A percentile compares a stretch with the other conserved stretches of the same genome.
Evolutionary conservation across 2,329 filamentous ascomycete genomes (phyloP).

Genomic region (Uncinocarpus reesii): DNA sequence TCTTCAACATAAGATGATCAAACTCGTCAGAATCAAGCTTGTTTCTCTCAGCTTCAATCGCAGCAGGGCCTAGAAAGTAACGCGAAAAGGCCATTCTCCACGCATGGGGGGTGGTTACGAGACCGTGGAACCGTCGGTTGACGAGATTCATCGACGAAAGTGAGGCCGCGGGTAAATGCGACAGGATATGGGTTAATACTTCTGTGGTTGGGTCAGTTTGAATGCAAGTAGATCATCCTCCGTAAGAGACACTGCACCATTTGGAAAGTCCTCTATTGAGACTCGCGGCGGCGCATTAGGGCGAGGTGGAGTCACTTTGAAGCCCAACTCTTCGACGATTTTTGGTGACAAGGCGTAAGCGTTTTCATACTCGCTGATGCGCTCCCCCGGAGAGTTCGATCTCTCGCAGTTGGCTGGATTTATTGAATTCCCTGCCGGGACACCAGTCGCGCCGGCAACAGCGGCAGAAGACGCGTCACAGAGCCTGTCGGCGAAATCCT

Average conservation of each 20-base stretch:
- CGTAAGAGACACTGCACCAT: constrained; percentile 20
- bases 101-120: constrained; percentile 84
- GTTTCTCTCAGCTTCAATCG: constrained; percentile 36
- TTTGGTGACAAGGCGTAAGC: constrained; percentile 28
- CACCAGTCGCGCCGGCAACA: constrained; percentile 13
- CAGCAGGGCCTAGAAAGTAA: constrained; percentile 70
- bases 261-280: constrained; percentile 4
- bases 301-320: constrained; percentile 44
- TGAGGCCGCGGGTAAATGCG: constrained; percentile 76
- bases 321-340: constrained; percentile 38
- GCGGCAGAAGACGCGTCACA: constrained; percentile 20
- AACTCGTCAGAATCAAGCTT: constrained; percentile 40
- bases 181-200: constrained; percentile 81
- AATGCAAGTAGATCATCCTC: constrained; percentile 5
- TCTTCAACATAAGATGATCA: constrained; percentile 57
- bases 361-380: constrained; percentile 48
- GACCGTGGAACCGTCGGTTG: constrained; percentile 71
- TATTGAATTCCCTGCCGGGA: constrained; percentile 2
- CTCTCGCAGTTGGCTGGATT: constrained; percentile 18
- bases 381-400: constrained; percentile 39
- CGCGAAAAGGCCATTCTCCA: constrained; percentile 90
- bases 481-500: constrained; percentile 16
- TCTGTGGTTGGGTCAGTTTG: constrained; percentile 46
- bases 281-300: constrained; percentile 60
- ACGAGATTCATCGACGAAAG: constrained; percentile 74